These are phyloP conservation scores for Geranomyces michiganensis DNA, from an alignment of 192 early-diverging fungal genomes.

Conservation along the genomic window DNA sequence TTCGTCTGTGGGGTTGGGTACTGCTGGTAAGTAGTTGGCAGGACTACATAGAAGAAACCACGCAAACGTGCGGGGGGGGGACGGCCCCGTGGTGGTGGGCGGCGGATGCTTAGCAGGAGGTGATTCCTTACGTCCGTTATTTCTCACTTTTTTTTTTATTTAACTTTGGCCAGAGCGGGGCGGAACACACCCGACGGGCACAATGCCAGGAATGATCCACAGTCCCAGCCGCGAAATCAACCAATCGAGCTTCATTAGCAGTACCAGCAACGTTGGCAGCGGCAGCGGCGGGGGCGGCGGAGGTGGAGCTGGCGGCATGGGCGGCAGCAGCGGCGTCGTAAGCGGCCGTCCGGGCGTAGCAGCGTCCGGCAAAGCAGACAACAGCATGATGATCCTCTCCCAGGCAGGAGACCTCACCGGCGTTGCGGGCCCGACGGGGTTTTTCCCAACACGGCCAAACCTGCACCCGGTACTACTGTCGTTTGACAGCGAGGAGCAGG, in stretches of 20 bases:
- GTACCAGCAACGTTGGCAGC: not conserved
- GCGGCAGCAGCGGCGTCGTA: not conserved
- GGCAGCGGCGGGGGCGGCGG: not conserved
- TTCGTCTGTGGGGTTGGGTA: not conserved
- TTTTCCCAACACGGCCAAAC: slow-evolving; percentile 38
- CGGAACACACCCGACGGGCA: not conserved
- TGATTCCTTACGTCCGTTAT: not conserved
- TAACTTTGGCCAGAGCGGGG: not conserved
- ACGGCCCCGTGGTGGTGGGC: not conserved
- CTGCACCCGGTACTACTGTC: slow-evolving; percentile 55
- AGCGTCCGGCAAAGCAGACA: slow-evolving; percentile 4
- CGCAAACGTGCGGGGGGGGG: not conserved
- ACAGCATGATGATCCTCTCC: slow-evolving; percentile 5
- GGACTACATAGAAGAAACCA: not conserved
- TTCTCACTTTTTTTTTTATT: not conserved
- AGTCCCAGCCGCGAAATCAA: not conserved
- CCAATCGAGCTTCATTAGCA: slow-evolving; percentile 1
- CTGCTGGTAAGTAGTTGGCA: not conserved
- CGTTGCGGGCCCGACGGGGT: not conserved
- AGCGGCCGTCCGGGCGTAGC: not conserved
- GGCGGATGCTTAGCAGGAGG: not conserved
- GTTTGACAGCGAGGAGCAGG: slow-evolving; percentile 34
- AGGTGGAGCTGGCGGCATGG: not conserved
- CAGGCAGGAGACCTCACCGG: not conserved
- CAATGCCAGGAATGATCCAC: no score